These are phyloP conservation scores for Fusarium sp. DNA, from an alignment of 2,329 filamentous ascomycete species.

Conservation along the genomic window DNA sequence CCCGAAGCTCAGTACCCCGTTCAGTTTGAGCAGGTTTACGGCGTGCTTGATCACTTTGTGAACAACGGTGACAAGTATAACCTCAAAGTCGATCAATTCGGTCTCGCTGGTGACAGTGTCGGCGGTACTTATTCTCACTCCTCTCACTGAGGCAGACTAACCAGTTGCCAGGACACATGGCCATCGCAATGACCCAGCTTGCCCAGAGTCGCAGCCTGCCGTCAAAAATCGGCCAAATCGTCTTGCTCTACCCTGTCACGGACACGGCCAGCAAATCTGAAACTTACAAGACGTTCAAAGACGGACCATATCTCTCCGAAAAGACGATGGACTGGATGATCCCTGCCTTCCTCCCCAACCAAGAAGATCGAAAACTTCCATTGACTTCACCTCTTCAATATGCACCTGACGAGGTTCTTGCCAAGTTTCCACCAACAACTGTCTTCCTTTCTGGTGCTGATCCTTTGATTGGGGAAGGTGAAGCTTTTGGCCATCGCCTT, in stretches of 20 bases:
- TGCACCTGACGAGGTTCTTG: constrained; percentile 6
- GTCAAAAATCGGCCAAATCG: constrained; percentile 7
- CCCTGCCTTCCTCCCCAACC: neutral
- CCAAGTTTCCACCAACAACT: constrained; percentile 20
- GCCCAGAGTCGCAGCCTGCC: constrained; percentile 2
- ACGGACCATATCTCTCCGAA: constrained; percentile 29
- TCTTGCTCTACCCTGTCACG: constrained; percentile 30
- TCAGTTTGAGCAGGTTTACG: constrained; percentile 27
- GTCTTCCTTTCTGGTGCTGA: constrained; percentile 19
- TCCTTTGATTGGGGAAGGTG: constrained; percentile 17
- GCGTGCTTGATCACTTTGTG: constrained; percentile 14
- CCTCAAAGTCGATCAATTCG: constrained; percentile 1
- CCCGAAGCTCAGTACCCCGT: constrained; percentile 30
- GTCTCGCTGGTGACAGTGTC: constrained; percentile 29
- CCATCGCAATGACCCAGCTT: constrained; percentile 26
- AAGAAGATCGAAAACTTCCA: constrained; percentile 19
- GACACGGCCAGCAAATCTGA: constrained; percentile 22
- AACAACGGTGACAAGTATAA: constrained; percentile 12
- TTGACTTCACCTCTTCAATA: constrained; percentile 22
- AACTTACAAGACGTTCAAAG: constrained; percentile 21
- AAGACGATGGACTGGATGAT: constrained; percentile 40
- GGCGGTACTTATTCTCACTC: neutral
- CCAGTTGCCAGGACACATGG: constrained; percentile 16
- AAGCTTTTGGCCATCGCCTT: constrained; percentile 22
- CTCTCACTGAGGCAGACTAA: neutral